Evolutionary conservation across 2,329 filamentous ascomycete species (phyloP), one percentile per base, ranked within the genome.

Genomic region (Xylariales sp.): DNA sequence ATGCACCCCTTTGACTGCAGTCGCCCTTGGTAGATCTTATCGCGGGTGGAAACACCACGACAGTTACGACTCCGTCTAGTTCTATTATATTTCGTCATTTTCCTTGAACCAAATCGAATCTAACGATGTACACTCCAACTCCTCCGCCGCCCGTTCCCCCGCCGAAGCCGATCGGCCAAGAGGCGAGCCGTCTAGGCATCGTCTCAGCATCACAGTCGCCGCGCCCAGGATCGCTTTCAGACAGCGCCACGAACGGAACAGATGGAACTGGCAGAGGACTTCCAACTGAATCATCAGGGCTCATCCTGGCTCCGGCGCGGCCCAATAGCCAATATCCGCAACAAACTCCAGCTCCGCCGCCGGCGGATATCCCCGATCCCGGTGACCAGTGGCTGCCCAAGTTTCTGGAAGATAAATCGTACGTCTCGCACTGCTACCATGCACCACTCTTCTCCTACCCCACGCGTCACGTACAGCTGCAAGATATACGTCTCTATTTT

Each of bases 331-430:
- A 29, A 40, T 54, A 4, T 2, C 48, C 54, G 14, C 58, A 58
- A 5, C 60, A 63, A 12, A 46, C 50, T n/a, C 39, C 39, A 14
- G 40, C 52, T 12, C 42, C 47, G 29, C 46, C 54, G n/a, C 54
- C 61, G 27, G 59, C 65, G 13, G 53, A 59, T 3, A 63, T 70
- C 28, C 64, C 70, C 4, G 79, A 83, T 48, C 78, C 78, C 0
- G 78, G 81, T 15, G 79, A 85, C 37, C 76, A 81, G 45, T 95
- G 89, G 89, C 70, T 95, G 3, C 89, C 89, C 2, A 75, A 78
- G 43, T 66, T 80, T 11, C 66, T 96, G 3, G 77, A 85, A 54
- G 85, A 93, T 54, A 94, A 93, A 67, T 82, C 86, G 88, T 94
- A 43, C 24, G 16, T 41, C 29, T 40, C 39, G 47, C 53, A 60